Evolutionary conservation across 306 rosid species (phyloP), one percentile per base, ranked within the genome.

Genomic region (Fragaria iinumae): DNA sequence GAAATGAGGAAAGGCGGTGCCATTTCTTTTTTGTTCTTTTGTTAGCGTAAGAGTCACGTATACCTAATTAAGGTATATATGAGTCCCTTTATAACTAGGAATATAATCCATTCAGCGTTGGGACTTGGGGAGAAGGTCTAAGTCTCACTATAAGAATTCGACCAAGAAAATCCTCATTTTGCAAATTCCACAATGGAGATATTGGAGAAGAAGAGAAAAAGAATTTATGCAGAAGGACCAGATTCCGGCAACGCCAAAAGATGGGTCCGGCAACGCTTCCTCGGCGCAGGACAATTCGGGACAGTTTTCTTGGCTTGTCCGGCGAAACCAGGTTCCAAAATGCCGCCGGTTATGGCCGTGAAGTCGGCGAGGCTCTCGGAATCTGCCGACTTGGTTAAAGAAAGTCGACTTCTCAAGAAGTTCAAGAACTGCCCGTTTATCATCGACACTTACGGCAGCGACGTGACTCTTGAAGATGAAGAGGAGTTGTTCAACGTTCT

Each of bases 311-410:
- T 64, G 57, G 74, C 68, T 45, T 0, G 7, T 6, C 8, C 21
- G 47, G 60, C 2, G 25, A 34, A 17, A 13, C 63, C 23, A 1
- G 27, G 60, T 4, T 64, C 74, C 68, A 41, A 38, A 8, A 5
- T 65, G 21, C 78, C 69, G 9, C 17, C 45, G 6, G 18, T 65
- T 2, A 49, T 79, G 78, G 82, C 78, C 4, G 78, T 79, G 39
- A 79, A 79, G 59, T 72, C 78, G 0, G 7, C 67, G 0, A 5
- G 13, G 4, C 1, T 29, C 21, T 27, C 36, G 3, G 9, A 63
- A 20, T 17, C 21, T 3, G 23, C 8, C 8, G 71, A 69, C 11
- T 50, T 67, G 16, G 27, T 6, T 13, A 80, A 2, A 23, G 79
- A 80, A 29, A 74, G 53, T 23, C 10, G 6, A 32, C 41, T 74